phyloP scores from a whole-genome alignment of 208 protist genomes.

The Tritrichomonas foetus region DNA sequence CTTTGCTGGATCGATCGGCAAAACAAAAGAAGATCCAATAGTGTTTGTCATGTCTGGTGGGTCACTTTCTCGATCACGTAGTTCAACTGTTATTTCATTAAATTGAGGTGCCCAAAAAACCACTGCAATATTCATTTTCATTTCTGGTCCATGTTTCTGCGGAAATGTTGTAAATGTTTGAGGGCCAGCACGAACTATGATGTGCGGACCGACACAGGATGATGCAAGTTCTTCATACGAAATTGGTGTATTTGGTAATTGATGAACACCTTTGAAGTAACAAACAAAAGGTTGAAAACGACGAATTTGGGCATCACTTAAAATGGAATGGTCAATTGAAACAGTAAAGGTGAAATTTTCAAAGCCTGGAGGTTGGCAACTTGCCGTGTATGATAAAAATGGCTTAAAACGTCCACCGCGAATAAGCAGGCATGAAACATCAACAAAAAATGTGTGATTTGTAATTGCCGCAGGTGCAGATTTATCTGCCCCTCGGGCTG shows the following conservation, averaged over 20 bases:
- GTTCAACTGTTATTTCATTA: neutral
- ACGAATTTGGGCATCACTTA: neutral
- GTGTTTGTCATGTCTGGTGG: neutral
- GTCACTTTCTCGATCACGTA: neutral
- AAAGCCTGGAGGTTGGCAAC: neutral
- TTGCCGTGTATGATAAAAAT: neutral
- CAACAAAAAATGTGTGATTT: slow-evolving; percentile 37
- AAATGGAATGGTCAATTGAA: neutral
- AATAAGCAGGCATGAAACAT: neutral
- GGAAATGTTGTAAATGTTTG: neutral
- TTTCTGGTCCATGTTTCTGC: neutral
- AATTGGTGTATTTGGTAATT: slow-evolving; percentile 7
- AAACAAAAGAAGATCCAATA: neutral
- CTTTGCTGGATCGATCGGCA: neutral
- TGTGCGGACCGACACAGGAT: neutral
- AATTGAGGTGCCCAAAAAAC: neutral
- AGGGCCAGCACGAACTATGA: neutral
- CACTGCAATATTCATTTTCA: slow-evolving; percentile 5
- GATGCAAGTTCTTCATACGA: neutral
- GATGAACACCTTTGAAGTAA: slow-evolving; percentile 11
- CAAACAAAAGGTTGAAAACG: neutral
- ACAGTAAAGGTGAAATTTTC: neutral
- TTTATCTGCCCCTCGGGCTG: neutral
- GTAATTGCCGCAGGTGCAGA: neutral
- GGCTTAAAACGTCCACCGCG: neutral